Base-by-base conservation (phyloP, 2,329 filamentous ascomycete species). In the Aspergillus aculeatus region DNA sequence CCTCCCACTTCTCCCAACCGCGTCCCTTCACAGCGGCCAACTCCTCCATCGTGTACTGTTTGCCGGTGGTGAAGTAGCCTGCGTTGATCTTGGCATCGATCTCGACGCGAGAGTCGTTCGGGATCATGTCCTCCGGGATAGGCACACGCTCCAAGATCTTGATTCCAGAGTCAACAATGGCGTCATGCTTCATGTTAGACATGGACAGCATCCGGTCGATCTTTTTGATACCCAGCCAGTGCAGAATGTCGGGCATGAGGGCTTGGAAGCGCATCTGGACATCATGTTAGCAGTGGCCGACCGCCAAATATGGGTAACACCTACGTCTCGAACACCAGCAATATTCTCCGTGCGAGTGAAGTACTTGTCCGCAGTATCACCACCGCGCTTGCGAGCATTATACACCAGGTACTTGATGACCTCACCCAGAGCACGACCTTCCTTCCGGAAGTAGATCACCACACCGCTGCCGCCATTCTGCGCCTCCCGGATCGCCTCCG, bases 71-170 rank as follows among this genome's bases (percentile, higher is more conserved):
- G 75, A 97, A 88, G 71, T 88, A 88, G 23, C 86, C 95, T 62
- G 94, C 92, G 68, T 94, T 95, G 73, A 98, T 97, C 82, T 98
- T 98, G 60, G 95, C 95, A 77, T 98, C 95, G 71, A 98, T 99
- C 77, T 99, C 95, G n/a, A 98, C 95, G 66, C 94, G 84, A 56
- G 92, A 96, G 77, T 98, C 95, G 64, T 89, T 91, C 12, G 95
- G 95, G 69, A 98, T 97, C 85, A 95, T 87, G 32, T 95, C 90
- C 66, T 96, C 92, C 4, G 94, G 95, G 64, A 98, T 91, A 62
- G 96, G 92, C 51, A 98, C 88, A 62, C 93, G 86, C 79, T 97
- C 92, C 69, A 89, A 84, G 68, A 97, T 97, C 31, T 92, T 91
- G 67, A 82, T 82, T 2, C 80, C 80, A 48, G 80, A 78, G 14